These are phyloP conservation scores for Colletotrichum sp. DNA, from an alignment of 2,329 filamentous ascomycete species.

Conservation along the genomic window DNA sequence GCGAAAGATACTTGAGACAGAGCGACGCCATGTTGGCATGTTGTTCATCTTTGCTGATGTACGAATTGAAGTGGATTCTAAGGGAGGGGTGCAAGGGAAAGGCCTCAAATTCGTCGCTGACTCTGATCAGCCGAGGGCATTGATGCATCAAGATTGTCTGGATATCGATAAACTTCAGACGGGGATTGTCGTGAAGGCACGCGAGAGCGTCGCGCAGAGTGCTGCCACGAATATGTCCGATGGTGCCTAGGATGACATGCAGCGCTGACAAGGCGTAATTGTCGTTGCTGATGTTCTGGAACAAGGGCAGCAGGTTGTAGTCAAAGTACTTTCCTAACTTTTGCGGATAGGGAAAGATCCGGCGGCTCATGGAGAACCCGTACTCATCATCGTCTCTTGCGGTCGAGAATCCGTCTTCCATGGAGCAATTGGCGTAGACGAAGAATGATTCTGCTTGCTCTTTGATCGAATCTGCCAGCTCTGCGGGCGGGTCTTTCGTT, in stretches of 20 bases:
- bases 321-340: slow-evolving; percentile 20
- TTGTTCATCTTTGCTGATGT: slow-evolving; percentile 14
- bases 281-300: slow-evolving; percentile 21
- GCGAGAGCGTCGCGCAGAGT: neutral
- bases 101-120: neutral
- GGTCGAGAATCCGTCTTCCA: slow-evolving; percentile 10
- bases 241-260: neutral
- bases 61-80: neutral
- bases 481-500: neutral
- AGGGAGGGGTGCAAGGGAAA: slow-evolving; percentile 5
- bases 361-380: neutral
- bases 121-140: slow-evolving; percentile 15
- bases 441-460: slow-evolving; percentile 18
- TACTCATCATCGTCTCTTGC: neutral
- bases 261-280: neutral
- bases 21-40: slow-evolving; percentile 23
- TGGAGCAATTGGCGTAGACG: slow-evolving; percentile 19
- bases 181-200: neutral
- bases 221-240: neutral
- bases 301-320: slow-evolving; percentile 20
- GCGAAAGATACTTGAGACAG: slow-evolving; percentile 25
- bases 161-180: neutral
- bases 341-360: slow-evolving; percentile 8
- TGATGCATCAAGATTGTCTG: slow-evolving; percentile 1
- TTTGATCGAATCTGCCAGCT: slow-evolving; percentile 7